Conservation (phyloP, 139 green algal genomes). For the Raphidocelis subcapitata region DNA sequence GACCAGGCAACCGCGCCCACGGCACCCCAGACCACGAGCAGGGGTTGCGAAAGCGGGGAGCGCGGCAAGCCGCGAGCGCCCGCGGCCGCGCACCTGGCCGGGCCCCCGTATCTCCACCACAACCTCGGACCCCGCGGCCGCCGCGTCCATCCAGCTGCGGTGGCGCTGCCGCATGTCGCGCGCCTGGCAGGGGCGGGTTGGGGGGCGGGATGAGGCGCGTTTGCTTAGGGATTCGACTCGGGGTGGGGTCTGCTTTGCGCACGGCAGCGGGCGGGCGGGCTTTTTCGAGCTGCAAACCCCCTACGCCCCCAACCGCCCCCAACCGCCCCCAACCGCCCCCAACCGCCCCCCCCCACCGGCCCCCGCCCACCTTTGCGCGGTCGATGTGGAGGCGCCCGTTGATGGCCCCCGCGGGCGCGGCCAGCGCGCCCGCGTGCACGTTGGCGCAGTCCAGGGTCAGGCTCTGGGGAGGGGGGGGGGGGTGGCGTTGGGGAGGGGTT, state of each 20-base stretch:
- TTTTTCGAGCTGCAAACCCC: not conserved
- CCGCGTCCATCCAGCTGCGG: conserved; percentile 13
- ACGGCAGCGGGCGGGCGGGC: no score
- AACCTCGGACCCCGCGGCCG: conserved; percentile 5
- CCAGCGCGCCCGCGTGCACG: not conserved
- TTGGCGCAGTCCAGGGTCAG: conserved; percentile 44
- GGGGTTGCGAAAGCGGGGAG: no score
- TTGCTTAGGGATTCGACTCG: not conserved
- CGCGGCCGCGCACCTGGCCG: conserved; percentile 24
- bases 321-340: not conserved
- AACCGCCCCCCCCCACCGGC: not conserved
- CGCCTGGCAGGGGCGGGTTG: conserved; percentile 2
- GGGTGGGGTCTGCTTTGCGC: not conserved
- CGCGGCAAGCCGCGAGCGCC: no score
- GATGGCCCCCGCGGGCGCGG: not conserved
- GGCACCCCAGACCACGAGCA: no score
- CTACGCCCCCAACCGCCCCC: not conserved
- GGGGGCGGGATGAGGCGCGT: not conserved
- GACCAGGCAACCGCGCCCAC: no score
- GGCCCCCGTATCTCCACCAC: conserved; percentile 28
- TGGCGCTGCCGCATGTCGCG: conserved; percentile 20
- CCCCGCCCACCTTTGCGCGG: conserved; percentile 44
- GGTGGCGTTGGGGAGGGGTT: no score
- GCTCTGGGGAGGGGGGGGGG: no score
- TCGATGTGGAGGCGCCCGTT: conserved; percentile 52